Percentiles rank a stretch among this genome's conserved stretches.
These are phyloP conservation scores for Drosera spatulata DNA, from an alignment of 179 eudicot genomes.

Conservation along the genomic window DNA sequence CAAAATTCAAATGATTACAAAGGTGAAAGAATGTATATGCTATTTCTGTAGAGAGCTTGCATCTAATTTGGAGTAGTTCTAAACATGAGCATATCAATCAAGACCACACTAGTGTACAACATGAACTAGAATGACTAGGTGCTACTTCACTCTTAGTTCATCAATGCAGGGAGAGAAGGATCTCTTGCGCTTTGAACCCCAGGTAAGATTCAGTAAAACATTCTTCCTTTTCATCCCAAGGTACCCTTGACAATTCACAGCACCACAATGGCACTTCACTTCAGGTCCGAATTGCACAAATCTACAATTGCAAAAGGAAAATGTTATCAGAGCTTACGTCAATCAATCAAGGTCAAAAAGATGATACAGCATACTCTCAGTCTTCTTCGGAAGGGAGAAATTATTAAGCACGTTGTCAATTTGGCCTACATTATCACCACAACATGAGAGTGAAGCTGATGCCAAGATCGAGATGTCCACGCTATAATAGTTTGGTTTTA, in stretches of 20 bases:
- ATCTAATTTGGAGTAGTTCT: not conserved
- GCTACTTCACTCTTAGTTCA: not conserved
- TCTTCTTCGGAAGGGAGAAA: too few relatives aligned
- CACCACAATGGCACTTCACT: conserved; percentile 85
- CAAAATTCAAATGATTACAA: too few relatives aligned
- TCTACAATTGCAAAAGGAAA: conserved; percentile 24
- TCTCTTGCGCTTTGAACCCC: conserved; percentile 77
- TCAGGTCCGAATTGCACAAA: conserved; percentile 93
- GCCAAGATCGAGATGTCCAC: too few relatives aligned
- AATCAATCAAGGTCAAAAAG: too few relatives aligned
- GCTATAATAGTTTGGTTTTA: too few relatives aligned
- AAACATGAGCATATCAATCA: not conserved
- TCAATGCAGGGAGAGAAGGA: conserved; percentile 17
- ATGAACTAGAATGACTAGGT: not conserved
- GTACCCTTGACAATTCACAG: conserved; percentile 72
- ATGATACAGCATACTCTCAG: too few relatives aligned
- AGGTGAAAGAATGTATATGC: not conserved
- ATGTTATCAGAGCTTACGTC: too few relatives aligned
- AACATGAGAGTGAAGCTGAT: too few relatives aligned
- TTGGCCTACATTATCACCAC: too few relatives aligned
- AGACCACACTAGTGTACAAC: not conserved
- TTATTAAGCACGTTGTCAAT: too few relatives aligned
- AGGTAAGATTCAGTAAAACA: conserved; percentile 24
- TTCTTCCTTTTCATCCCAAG: conserved; percentile 57
- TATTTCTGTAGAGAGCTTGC: not conserved